Evolutionary conservation across 2,329 filamentous ascomycete species (phyloP), one percentile per base, ranked within the genome.

Genomic region (Neonectria coccinea): DNA sequence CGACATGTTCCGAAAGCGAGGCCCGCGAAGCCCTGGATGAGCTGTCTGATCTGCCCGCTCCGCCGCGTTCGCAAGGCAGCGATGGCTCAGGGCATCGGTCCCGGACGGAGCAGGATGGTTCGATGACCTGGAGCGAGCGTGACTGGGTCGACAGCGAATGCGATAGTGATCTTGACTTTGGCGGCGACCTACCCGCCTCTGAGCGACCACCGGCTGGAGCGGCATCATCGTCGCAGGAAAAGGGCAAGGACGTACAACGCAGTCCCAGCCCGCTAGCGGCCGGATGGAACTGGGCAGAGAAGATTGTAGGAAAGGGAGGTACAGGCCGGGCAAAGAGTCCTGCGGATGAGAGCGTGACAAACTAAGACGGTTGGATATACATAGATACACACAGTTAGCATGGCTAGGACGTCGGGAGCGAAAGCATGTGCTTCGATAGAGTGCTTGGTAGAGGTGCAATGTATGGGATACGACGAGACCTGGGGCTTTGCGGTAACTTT

Each of bases 81-180:
- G 74, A 76, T 4, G 41, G 60, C 20, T 68, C 69, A 1, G 61
- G 22, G 12, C 33, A 63, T 11, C 65, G 64, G 29, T 51, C 67
- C 8, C 68, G 69, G 14, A 59, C 64, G 6, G 76, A 77, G 29
- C 69, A 81, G 36, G 69, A 75, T 25, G 89, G 91, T 70, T 89
- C 87, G 3, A 81, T 85, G 58, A 84, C 83, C 4, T 92, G 90
- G 90, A 91, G 87, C 74, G 62, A 84, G 78, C 72, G 83, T 81
- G 56, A 65, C 62, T 53, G 78, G 54, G 60, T 56, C 25, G 69
- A 72, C 29, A 73, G 68, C 16, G 73, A 75, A 25, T 67, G 63
- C n/a, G 71, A 75, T 16, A 75, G 71, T 50, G 65, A 74, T 56
- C 57, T 74, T 20, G 75, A 76, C 56, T 70, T 73, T 59, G 68